phyloP scores from a whole-genome alignment of 2,329 filamentous ascomycete genomes.

The Paramyrothecium roridum region DNA sequence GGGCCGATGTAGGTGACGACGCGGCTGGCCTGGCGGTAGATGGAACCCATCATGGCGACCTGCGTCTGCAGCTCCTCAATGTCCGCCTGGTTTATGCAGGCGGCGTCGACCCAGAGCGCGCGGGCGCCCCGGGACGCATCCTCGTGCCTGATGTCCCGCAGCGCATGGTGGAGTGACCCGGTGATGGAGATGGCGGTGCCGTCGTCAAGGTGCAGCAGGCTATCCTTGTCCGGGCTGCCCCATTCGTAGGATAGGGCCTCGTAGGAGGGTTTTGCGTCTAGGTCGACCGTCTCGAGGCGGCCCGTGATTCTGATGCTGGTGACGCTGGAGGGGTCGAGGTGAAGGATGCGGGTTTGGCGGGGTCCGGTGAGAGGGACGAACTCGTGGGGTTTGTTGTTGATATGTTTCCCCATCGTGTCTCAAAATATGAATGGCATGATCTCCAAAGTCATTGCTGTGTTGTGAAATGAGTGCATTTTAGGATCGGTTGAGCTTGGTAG shows the following conservation, averaged over 20 bases:
- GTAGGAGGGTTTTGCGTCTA: background rate
- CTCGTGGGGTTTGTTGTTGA: background rate
- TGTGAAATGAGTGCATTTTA: no score
- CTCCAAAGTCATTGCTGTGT: no score
- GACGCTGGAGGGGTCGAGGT: background rate
- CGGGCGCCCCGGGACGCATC: background rate
- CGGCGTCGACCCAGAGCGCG: slow-evolving; percentile 5
- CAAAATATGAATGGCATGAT: background rate
- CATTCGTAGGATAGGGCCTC: background rate
- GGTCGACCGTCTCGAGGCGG: background rate
- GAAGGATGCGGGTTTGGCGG: background rate
- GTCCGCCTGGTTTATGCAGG: background rate
- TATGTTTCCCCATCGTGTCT: background rate
- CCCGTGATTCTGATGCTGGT: background rate
- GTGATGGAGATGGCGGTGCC: background rate
- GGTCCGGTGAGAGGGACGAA: background rate
- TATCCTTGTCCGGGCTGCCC: background rate
- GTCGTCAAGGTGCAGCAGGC: background rate
- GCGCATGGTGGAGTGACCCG: background rate
- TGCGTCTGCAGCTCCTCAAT: slow-evolving; percentile 4
- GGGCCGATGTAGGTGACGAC: slow-evolving; percentile 3
- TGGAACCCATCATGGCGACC: slow-evolving; percentile 6
- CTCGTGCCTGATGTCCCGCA: background rate
- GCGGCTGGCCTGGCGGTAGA: background rate
- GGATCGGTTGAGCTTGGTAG: no score